A percentile compares a stretch with the other conserved stretches of the same genome.
These are phyloP conservation scores for Blepharisma stoltei DNA, from an alignment of 73 alveolate species.

Conservation along the genomic window DNA sequence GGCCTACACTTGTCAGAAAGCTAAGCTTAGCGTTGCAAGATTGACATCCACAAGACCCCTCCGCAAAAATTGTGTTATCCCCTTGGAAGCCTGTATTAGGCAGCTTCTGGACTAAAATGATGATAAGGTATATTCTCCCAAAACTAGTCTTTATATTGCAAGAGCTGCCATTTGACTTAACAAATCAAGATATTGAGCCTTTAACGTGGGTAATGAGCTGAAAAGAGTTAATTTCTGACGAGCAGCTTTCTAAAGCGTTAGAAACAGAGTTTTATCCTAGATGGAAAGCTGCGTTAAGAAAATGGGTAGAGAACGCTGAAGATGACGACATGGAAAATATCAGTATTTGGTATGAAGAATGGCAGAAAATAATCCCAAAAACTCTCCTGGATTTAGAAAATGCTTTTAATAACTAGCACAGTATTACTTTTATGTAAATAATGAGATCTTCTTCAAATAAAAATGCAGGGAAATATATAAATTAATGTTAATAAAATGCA, in stretches of 20 bases:
- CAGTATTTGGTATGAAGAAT: neutral
- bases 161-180: neutral
- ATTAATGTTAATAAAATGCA: no score
- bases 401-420: no score
- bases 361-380: constrained; percentile 3
- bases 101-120: neutral
- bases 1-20: neutral
- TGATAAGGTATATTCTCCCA: neutral
- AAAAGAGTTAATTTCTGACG: neutral
- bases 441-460: no score
- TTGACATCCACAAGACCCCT: constrained; percentile 8
- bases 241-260: neutral
- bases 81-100: constrained; percentile 19
- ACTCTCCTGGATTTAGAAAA: no score
- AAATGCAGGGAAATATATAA: no score
- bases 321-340: constrained; percentile 9
- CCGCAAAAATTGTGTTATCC: constrained; percentile 9
- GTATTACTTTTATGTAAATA: neutral
- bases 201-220: neutral
- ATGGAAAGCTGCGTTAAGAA: neutral
- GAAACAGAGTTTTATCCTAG: neutral
- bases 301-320: neutral
- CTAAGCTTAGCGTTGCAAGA: neutral
- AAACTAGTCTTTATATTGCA: neutral
- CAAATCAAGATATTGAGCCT: neutral